phyloP scores from a whole-genome alignment of 257 asterid species.

The Solanum lycopersicoides region DNA sequence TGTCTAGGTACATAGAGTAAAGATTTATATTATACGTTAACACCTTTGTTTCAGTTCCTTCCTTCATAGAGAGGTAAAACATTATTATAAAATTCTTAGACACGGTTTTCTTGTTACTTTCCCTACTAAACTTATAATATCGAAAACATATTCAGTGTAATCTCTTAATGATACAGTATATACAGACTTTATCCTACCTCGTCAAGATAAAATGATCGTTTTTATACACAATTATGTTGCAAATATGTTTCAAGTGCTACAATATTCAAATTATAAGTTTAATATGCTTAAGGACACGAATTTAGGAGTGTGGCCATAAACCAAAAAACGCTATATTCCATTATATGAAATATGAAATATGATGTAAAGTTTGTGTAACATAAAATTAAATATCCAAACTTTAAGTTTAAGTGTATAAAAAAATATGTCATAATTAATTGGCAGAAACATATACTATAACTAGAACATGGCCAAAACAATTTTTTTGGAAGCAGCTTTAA shows the following conservation, averaged over 20 bases:
- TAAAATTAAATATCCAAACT: background rate
- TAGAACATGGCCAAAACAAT: background rate
- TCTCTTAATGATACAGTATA: background rate
- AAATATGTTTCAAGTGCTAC: background rate
- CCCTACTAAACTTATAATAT: background rate
- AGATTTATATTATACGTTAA: background rate
- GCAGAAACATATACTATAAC: background rate
- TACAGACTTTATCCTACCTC: background rate
- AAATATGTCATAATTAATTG: background rate
- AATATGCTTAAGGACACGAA: background rate
- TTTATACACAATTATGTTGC: background rate
- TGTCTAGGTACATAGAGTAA: background rate
- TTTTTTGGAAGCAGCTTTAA: background rate
- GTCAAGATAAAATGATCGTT: background rate
- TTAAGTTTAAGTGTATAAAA: background rate
- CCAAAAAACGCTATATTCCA: background rate
- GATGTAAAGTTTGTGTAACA: background rate
- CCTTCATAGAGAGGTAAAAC: background rate
- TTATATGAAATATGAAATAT: background rate
- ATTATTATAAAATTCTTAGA: background rate
- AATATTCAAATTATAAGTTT: background rate
- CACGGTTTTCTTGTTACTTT: background rate
- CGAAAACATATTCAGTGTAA: background rate
- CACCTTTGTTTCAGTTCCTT: background rate
- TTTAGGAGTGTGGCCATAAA: background rate